phyloP scores from a whole-genome alignment of 495 filamentous ascomycete species.

The Penicillium cataractarum region DNA sequence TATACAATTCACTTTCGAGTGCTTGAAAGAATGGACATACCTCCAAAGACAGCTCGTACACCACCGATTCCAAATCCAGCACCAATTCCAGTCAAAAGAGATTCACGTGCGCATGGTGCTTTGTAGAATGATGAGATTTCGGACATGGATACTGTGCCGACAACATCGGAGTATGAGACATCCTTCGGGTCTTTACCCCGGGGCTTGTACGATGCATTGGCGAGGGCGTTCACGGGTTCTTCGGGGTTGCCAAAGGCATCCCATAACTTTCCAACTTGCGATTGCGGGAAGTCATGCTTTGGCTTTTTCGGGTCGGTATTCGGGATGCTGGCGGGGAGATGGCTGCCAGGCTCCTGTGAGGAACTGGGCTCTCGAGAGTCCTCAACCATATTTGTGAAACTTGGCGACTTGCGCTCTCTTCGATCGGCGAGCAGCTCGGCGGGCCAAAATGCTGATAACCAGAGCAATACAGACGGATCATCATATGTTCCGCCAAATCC shows the following conservation, averaged over 20 bases:
- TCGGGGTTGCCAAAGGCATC: constrained; percentile 55
- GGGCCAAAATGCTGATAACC: constrained; percentile 10
- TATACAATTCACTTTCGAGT: neutral
- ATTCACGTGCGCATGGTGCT: constrained; percentile 81
- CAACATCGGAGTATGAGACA: constrained; percentile 61
- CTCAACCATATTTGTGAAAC: constrained; percentile 54
- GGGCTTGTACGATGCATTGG: constrained; percentile 47
- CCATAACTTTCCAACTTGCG: constrained; percentile 56
- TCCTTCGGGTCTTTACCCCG: constrained; percentile 50
- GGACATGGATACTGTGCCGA: constrained; percentile 64
- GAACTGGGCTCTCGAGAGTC: constrained; percentile 49
- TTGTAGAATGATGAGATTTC: constrained; percentile 77
- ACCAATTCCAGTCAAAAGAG: constrained; percentile 79
- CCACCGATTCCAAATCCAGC: constrained; percentile 74
- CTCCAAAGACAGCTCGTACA: constrained; percentile 70
- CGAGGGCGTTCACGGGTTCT: constrained; percentile 52
- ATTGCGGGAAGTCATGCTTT: constrained; percentile 47
- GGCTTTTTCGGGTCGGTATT: constrained; percentile 34
- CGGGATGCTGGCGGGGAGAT: constrained; percentile 26
- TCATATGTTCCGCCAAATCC: constrained; percentile 4
- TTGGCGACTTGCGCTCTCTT: constrained; percentile 6
- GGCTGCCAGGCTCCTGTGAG: constrained; percentile 15
- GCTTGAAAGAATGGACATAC: constrained; percentile 47
- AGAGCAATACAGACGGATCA: constrained; percentile 8
- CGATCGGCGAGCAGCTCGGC: neutral